Base-by-base conservation (phyloP, 345 rosid species). In the Diplotaxis tenuifolia region DNA sequence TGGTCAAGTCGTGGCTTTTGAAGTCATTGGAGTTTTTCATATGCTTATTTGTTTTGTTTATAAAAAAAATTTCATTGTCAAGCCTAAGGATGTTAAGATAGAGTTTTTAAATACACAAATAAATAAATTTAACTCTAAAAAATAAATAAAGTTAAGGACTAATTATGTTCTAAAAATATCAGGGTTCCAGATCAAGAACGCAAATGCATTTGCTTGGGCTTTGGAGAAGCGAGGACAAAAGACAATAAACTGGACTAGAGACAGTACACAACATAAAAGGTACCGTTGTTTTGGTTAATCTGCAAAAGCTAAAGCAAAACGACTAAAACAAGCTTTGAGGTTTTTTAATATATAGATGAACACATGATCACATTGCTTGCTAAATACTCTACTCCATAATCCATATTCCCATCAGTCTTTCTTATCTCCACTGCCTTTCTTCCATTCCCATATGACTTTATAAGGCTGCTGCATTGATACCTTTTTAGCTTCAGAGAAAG, bases 381-480 rank as follows among this genome's bases (percentile, higher is more conserved):
- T 6, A 53, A 5, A 22, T 23, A 2, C 16, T 55, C 31, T 55
- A 22, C 31, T 52, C 56, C 27, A 20, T 52, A 9, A 14, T 52
- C 57, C 11, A 14, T 55, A 55, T n/a, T 47, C 28, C 58, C 7
- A 68, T 68, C 47, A 68, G 7, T 52, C 71, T 62, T 34, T 60
- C 4, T 42, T 55, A 1, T 69, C 66, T 38, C 9, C 20, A 31
- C 69, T 16, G 19, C 69, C 19, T 57, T 71, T 78, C 69, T 77
- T 80, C 95, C 97, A 94, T 79, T 94, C 88, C 98, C 98, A 94
- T 67, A 91, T 79, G 52, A 79, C 84, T 31, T 80, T 79, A 82
- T 82, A 91, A 67, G 25, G 79, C 57, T 75, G 79, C 57, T 75
- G 64, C 50, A 60, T 25, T 1, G 64, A 59, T 0, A 34, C 27